phyloP scores from a whole-genome alignment of 345 rosid genomes.

The Fremontodendron californicum region DNA sequence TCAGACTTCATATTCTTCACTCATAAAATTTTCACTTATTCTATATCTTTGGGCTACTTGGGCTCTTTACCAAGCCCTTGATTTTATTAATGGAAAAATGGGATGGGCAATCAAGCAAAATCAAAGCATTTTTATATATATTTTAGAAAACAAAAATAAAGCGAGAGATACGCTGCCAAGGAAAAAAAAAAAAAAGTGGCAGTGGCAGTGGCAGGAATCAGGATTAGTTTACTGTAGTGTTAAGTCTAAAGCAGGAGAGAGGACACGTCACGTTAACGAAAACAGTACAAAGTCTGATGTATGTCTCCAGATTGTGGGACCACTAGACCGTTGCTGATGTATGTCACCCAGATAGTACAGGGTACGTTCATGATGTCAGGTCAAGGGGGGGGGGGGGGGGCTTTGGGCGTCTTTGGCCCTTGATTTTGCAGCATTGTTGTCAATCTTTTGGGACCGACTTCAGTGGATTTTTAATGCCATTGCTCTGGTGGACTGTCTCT shows the following conservation, averaged over 20 bases:
- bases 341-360: neutral
- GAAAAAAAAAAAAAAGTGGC: neutral
- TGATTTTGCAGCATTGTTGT: neutral
- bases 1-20: no score
- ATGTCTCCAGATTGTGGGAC: constrained; percentile 12
- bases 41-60: neutral
- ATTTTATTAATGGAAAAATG: neutral
- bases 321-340: constrained; percentile 22
- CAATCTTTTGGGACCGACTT: no score
- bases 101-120: neutral
- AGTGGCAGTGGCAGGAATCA: neutral
- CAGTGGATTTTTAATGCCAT: no score
- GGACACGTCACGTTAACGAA: neutral
- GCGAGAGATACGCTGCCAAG: neutral
- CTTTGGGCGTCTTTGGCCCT: neutral
- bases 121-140: neutral
- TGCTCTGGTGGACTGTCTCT: no score
- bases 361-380: neutral
- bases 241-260: neutral
- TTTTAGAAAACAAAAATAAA: neutral
- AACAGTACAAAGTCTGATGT: neutral
- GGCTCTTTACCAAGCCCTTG: neutral
- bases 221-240: neutral
- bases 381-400: no score
- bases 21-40: neutral